These are phyloP conservation scores for Chaetomium olivaceum DNA, from an alignment of 2,329 filamentous ascomycete species.

Conservation along the genomic window DNA sequence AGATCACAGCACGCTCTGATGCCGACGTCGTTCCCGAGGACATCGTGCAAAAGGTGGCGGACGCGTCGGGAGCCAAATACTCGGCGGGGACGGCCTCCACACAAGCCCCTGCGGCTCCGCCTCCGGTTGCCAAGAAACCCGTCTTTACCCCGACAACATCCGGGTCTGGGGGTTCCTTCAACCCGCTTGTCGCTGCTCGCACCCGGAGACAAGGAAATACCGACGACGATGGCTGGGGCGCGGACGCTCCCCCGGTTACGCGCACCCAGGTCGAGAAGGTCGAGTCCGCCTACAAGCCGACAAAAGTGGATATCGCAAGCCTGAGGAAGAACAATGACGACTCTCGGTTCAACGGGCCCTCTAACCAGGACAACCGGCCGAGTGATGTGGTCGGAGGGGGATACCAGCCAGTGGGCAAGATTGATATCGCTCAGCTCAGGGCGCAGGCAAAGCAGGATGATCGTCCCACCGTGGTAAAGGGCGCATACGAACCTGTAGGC, in stretches of 20 bases:
- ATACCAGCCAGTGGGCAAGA: slow-evolving; percentile 93
- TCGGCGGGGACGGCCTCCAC: slow-evolving; percentile 65
- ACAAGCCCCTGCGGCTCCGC: slow-evolving; percentile 57
- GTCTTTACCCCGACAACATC: slow-evolving; percentile 78
- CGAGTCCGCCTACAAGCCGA: slow-evolving; percentile 87
- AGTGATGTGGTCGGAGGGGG: slow-evolving; percentile 75
- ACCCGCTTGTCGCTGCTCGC: slow-evolving; percentile 67
- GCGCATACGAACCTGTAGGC: slow-evolving; percentile 89
- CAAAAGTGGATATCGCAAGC: slow-evolving; percentile 89
- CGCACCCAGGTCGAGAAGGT: slow-evolving; percentile 90
- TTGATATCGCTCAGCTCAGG: slow-evolving; percentile 92
- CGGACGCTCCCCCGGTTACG: slow-evolving; percentile 87
- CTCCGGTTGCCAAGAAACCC: slow-evolving; percentile 81
- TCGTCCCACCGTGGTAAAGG: slow-evolving; percentile 81
- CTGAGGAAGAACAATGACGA: slow-evolving; percentile 73
- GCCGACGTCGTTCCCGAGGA: slow-evolving; percentile 81
- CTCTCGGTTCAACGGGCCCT: slow-evolving; percentile 56
- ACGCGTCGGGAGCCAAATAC: slow-evolving; percentile 95
- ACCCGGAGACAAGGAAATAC: slow-evolving; percentile 60
- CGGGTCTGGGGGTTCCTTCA: slow-evolving; percentile 55
- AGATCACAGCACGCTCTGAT: slow-evolving; percentile 92
- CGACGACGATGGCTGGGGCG: slow-evolving; percentile 90
- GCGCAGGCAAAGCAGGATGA: slow-evolving; percentile 75
- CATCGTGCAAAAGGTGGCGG: slow-evolving; percentile 90
- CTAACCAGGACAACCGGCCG: slow-evolving; percentile 47